Evolutionary conservation across 129 eudicot species (phyloP).

Genomic region (Pulicaria dysenterica): DNA sequence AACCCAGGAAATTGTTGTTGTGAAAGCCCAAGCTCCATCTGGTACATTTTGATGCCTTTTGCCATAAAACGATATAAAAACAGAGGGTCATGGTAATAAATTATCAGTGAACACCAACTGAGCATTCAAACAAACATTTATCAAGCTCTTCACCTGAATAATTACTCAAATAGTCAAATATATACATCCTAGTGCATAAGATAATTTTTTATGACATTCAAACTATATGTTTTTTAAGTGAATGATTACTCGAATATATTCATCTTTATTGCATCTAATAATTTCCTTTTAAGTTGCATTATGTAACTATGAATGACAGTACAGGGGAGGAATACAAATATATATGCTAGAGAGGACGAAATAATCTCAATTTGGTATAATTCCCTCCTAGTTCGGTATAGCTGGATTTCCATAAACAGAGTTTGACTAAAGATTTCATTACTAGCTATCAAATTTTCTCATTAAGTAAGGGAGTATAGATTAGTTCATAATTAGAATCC

Average conservation of each 20-base stretch:
- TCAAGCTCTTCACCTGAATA: conserved; percentile 2
- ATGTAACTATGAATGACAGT: background rate
- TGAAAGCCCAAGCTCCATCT: too few species aligned
- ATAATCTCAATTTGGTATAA: conserved; percentile 24
- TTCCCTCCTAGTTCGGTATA: conserved; percentile 22
- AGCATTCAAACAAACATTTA: conserved; percentile 33
- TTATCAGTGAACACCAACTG: conserved; percentile 79
- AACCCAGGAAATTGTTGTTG: too few species aligned
- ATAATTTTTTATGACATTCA: background rate
- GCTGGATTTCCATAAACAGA: too few species aligned
- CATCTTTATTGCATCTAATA: conserved; percentile 9
- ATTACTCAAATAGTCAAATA: background rate
- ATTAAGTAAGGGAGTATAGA: too few species aligned
- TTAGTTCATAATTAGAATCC: too few species aligned
- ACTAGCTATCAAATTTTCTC: too few species aligned
- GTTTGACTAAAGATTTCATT: too few species aligned
- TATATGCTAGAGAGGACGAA: background rate
- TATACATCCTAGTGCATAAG: too few species aligned
- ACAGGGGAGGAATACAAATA: background rate
- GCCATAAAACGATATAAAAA: conserved; percentile 84
- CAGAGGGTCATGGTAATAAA: conserved; percentile 81
- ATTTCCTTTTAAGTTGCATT: background rate
- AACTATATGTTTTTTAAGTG: background rate
- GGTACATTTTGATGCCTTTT: conserved; percentile 50
- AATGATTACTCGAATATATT: background rate